A percentile compares a stretch with the other conserved stretches of the same genome.
Conservation (phyloP, 768 basidiomycete species). For the Russula lepida region DNA sequence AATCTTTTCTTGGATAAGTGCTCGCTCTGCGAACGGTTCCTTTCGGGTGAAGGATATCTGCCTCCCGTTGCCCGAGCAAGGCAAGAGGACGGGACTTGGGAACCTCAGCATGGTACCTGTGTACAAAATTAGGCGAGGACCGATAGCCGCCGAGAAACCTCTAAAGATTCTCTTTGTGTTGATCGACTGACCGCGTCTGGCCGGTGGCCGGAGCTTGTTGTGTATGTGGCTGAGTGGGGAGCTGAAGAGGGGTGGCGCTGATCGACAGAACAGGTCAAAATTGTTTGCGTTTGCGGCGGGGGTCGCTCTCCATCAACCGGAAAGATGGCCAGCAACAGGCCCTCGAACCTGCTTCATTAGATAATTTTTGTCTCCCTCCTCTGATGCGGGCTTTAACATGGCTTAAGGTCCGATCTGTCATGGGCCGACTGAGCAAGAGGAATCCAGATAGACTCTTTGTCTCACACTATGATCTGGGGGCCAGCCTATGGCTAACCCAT, state of each 20-base stretch:
- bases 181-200: background rate
- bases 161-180: background rate
- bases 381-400: background rate
- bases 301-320: background rate
- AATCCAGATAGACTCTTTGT: constrained; percentile 17
- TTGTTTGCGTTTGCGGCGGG: background rate
- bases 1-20: constrained; percentile 58
- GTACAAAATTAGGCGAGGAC: constrained; percentile 16
- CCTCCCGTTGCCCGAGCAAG: constrained; percentile 62
- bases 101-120: constrained; percentile 44
- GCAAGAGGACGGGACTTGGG: constrained; percentile 38
- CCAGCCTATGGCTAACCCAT: background rate
- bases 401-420: background rate
- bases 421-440: background rate
- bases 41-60: constrained; percentile 61
- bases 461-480: background rate
- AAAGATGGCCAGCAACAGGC: background rate
- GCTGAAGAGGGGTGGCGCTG: background rate
- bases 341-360: background rate
- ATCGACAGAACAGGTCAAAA: background rate
- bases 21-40: constrained; percentile 50
- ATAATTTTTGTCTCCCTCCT: background rate
- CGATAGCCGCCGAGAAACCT: background rate
- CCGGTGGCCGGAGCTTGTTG: constrained; percentile 5
- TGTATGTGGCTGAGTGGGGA: background rate